A percentile compares a stretch with the other conserved stretches of the same genome.
phyloP scores from a whole-genome alignment of 1,139 yeast species.

The Yamadazyma epiphylla region DNA sequence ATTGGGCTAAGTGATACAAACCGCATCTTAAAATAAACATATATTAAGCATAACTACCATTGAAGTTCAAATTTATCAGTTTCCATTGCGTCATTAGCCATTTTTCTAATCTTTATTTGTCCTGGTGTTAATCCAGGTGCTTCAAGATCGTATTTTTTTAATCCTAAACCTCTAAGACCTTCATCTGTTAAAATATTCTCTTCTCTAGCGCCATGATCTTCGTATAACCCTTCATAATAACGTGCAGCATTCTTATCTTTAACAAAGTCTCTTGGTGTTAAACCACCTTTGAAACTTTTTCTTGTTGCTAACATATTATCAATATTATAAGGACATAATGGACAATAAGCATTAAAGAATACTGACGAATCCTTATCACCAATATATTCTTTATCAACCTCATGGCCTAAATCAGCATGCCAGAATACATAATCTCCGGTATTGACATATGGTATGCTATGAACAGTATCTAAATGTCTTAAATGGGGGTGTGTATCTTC shows the following conservation, averaged over 20 bases:
- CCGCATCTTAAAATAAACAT: no score
- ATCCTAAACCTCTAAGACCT: slow-evolving; percentile 22
- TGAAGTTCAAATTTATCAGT: background rate
- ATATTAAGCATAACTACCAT: background rate
- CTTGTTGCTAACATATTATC: slow-evolving; percentile 20
- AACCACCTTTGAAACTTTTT: slow-evolving; percentile 19
- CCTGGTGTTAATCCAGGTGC: slow-evolving; percentile 17
- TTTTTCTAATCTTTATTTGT: slow-evolving; percentile 15
- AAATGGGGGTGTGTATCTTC: slow-evolving; percentile 25
- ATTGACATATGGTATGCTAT: slow-evolving; percentile 29
- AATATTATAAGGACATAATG: slow-evolving; percentile 13
- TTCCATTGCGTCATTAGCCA: slow-evolving; percentile 15
- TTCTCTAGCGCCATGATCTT: slow-evolving; percentile 12
- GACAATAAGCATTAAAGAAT: slow-evolving; percentile 17
- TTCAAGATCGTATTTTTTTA: slow-evolving; percentile 14
- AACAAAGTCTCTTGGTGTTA: slow-evolving; percentile 13
- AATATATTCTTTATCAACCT: slow-evolving; percentile 40
- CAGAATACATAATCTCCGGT: slow-evolving; percentile 46
- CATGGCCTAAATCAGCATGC: slow-evolving; percentile 48
- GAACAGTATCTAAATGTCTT: slow-evolving; percentile 19
- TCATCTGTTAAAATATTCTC: slow-evolving; percentile 16
- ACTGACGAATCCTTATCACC: slow-evolving; percentile 40
- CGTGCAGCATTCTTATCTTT: background rate
- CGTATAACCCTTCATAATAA: slow-evolving; percentile 10
- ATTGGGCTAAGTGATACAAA: no score